Evolutionary conservation across 2,329 filamentous ascomycete species (phyloP), one percentile per base, ranked within the genome.

Genomic region (Exutisphaerella laricina): DNA sequence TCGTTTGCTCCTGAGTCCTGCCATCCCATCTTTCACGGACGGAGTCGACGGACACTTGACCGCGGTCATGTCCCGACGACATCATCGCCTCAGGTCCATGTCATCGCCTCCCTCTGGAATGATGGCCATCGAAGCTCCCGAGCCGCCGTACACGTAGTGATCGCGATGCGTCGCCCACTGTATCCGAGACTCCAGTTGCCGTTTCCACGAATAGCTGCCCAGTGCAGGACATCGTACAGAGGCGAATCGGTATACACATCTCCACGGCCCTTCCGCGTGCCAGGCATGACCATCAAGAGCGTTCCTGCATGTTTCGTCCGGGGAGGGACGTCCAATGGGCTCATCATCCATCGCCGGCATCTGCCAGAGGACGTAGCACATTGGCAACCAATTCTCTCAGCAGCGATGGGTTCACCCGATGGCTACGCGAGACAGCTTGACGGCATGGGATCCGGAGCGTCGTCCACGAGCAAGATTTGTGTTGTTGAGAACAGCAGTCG

Each of bases 381-480:
- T 51, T 79, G 77, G 75, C 63, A 67, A 3, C 55, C 66, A 1
- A 75, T 84, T 13, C 79, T 84, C 47, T 70, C 71, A 14, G 67
- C 73, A 2, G 72, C 71, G 5, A 79, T 86, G 62, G 81, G 81
- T 22, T 79, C 77, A 3, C 80, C 80, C 0, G 84, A 88, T 53
- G 68, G 73, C 0, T 72, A 82, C 60, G 81, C 78, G 0, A 74
- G 84, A 0, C 84, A 88, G 62, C 77, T 88, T 1, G 74, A 88
- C 58, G 83, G 84, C 6, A 73, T 87, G 63, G 83, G 83, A 2
- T 81, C 78, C 0, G 83, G 82, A 3, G 70, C 83, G 42, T 84
- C 80, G 7, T 81, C 77, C 31, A 74, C 84, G 2, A 83, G 78
- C 43, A 88, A 88, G 61, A 70, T 88, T 13, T 84, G 82, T 62